These are phyloP conservation scores for Jacaranda mimosifolia DNA, from an alignment of 257 asterid species.

Conservation along the genomic window DNA sequence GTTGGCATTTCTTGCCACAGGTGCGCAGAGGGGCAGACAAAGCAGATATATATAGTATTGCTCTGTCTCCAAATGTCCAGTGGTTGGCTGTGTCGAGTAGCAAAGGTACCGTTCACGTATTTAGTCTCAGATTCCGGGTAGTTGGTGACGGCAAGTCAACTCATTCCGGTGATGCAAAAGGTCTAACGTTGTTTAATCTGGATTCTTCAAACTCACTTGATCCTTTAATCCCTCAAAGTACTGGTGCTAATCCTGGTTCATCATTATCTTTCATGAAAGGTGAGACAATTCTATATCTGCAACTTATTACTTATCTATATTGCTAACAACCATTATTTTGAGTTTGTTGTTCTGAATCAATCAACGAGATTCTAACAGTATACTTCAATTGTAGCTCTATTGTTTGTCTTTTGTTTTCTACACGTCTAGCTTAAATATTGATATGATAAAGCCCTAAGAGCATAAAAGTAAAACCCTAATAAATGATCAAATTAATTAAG, in stretches of 20 bases:
- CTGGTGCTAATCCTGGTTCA: slow-evolving; percentile 85
- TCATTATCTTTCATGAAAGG: slow-evolving; percentile 95
- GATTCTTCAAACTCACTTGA: slow-evolving; percentile 74
- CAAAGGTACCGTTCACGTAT: slow-evolving; percentile 93
- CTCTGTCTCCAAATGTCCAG: slow-evolving; percentile 87
- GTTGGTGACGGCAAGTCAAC: slow-evolving; percentile 67
- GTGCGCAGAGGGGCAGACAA: slow-evolving; percentile 94
- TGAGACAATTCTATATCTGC: slow-evolving; percentile 34
- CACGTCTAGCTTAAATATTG: not conserved
- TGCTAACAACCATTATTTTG: slow-evolving; percentile 4
- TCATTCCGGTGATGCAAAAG: slow-evolving; percentile 52
- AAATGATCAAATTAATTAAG: too few species aligned
- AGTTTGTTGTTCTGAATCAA: not conserved
- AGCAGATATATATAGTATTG: slow-evolving; percentile 84
- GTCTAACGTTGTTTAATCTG: slow-evolving; percentile 56
- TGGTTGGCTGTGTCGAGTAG: slow-evolving; percentile 96
- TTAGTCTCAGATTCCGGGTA: slow-evolving; percentile 86
- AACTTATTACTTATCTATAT: slow-evolving; percentile 7
- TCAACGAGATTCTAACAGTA: not conserved
- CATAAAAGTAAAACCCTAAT: too few species aligned
- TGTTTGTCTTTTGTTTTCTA: not conserved
- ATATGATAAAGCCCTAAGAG: too few species aligned
- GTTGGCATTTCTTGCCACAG: slow-evolving; percentile 50
- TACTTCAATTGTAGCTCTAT: not conserved
- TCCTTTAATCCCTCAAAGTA: slow-evolving; percentile 70